Percentiles rank a stretch among this genome's conserved stretches.
Evolutionary conservation across 2,329 filamentous ascomycete genomes (phyloP).

Genomic region (Diaporthe vaccinii): DNA sequence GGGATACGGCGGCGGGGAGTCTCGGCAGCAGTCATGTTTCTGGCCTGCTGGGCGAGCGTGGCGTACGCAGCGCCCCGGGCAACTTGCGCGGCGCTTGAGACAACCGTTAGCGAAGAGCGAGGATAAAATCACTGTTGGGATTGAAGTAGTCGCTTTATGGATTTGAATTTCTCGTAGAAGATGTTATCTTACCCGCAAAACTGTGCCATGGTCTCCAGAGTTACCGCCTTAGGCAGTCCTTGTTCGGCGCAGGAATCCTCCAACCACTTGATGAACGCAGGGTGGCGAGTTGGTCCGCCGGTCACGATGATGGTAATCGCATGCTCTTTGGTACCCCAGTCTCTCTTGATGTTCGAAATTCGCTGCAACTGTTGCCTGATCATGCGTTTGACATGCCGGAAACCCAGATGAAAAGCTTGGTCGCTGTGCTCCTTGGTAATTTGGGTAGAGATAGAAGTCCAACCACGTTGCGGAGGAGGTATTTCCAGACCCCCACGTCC

Average conservation of each 20-base stretch:
- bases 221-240: background rate
- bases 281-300: background rate
- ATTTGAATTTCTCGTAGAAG: no score
- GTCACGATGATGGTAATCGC: background rate
- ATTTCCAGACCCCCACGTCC: fast-evolving
- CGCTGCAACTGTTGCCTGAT: background rate
- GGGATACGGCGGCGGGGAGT: no score
- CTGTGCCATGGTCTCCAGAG: background rate
- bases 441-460: no score
- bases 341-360: background rate
- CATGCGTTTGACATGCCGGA: background rate
- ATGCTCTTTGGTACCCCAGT: background rate
- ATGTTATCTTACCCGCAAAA: background rate
- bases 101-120: background rate
- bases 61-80: background rate
- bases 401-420: background rate
- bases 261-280: background rate
- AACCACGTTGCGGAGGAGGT: no score
- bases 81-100: background rate
- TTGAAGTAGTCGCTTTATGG: no score
- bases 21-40: background rate
- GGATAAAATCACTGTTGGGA: no score
- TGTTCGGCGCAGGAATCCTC: background rate
- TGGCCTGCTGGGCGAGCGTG: background rate
- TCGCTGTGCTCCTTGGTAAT: background rate